phyloP scores from a whole-genome alignment of 371 early-diverging fungal species.

The Apophysomyces trapeziformis region DNA sequence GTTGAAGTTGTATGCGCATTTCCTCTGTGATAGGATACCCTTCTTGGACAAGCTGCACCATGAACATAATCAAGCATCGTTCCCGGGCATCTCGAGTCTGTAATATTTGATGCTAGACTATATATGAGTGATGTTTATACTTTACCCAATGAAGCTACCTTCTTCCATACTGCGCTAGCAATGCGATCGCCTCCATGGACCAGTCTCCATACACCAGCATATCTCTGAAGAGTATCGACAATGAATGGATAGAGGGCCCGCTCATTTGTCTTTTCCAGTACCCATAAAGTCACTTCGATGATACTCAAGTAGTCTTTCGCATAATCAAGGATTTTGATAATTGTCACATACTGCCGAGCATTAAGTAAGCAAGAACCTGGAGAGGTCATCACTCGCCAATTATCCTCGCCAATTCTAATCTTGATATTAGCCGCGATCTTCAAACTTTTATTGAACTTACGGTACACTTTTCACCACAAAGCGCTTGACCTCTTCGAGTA shows the following conservation, averaged over 20 bases:
- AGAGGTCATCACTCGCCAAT: slow-evolving; percentile 82
- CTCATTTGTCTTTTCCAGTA: slow-evolving; percentile 66
- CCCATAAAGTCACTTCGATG: slow-evolving; percentile 65
- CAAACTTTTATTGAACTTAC: slow-evolving; percentile 28
- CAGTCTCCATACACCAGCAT: slow-evolving; percentile 63
- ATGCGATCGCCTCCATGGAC: slow-evolving; percentile 33
- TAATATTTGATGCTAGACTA: slow-evolving; percentile 41
- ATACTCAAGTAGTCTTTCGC: slow-evolving; percentile 60
- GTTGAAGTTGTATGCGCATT: slow-evolving; percentile 36
- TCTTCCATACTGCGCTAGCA: slow-evolving; percentile 42
- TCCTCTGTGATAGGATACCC: slow-evolving; percentile 43
- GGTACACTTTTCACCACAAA: slow-evolving; percentile 76
- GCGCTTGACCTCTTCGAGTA: slow-evolving; percentile 61
- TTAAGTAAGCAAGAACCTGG: slow-evolving; percentile 82
- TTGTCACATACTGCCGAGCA: slow-evolving; percentile 66
- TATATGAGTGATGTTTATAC: neutral
- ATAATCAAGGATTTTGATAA: slow-evolving; percentile 61
- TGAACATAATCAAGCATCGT: slow-evolving; percentile 52
- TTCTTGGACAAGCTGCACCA: slow-evolving; percentile 52
- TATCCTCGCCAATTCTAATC: slow-evolving; percentile 72
- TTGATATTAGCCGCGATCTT: too few species aligned
- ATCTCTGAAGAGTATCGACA: slow-evolving; percentile 60
- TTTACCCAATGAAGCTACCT: slow-evolving; percentile 23
- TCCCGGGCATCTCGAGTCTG: slow-evolving; percentile 38
- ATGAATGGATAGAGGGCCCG: slow-evolving; percentile 51